These are phyloP conservation scores for Exidia glandulosa DNA, from an alignment of 768 basidiomycete genomes.

Conservation along the genomic window DNA sequence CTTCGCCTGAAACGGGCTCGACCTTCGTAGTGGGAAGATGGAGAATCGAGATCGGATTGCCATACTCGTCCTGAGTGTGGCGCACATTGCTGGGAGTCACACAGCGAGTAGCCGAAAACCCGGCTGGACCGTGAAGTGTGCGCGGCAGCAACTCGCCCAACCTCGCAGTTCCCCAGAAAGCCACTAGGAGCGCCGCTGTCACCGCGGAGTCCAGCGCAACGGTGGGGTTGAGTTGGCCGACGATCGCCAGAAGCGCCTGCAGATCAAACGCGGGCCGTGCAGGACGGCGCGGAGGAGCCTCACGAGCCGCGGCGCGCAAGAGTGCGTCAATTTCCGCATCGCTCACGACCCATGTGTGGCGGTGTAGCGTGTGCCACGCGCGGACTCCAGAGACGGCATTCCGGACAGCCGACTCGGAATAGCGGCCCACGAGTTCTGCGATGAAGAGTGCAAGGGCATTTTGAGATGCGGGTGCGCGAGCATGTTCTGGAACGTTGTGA, in stretches of 20 bases:
- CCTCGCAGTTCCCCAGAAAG: conserved; percentile 25
- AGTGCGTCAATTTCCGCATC: conserved; percentile 16
- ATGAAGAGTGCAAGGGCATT: conserved; percentile 15
- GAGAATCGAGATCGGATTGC: conserved; percentile 13
- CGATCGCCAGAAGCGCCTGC: conserved; percentile 13
- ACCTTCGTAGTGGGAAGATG: conserved; percentile 20
- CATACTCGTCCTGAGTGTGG: too few relatives aligned
- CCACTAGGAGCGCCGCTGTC: conserved; percentile 26
- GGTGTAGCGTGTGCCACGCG: conserved; percentile 38
- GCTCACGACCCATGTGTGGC: conserved; percentile 20
- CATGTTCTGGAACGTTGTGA: conserved; percentile 18
- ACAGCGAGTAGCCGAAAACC: too few relatives aligned
- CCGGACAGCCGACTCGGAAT: conserved; percentile 19
- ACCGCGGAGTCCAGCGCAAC: conserved; percentile 24
- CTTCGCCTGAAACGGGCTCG: conserved; percentile 14
- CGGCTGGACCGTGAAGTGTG: too few relatives aligned
- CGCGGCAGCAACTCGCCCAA: conserved; percentile 23
- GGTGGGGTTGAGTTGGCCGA: conserved; percentile 14
- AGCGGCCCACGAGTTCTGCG: conserved; percentile 16
- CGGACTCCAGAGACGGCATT: conserved; percentile 29
- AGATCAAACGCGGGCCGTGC: conserved; percentile 16
- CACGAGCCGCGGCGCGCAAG: conserved; percentile 18
- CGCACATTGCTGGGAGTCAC: too few relatives aligned
- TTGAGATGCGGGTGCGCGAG: conserved; percentile 17
- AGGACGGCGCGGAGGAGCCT: conserved; percentile 18